Conservation (phyloP, 768 basidiomycete genomes). For the Dentipellis sp. region DNA sequence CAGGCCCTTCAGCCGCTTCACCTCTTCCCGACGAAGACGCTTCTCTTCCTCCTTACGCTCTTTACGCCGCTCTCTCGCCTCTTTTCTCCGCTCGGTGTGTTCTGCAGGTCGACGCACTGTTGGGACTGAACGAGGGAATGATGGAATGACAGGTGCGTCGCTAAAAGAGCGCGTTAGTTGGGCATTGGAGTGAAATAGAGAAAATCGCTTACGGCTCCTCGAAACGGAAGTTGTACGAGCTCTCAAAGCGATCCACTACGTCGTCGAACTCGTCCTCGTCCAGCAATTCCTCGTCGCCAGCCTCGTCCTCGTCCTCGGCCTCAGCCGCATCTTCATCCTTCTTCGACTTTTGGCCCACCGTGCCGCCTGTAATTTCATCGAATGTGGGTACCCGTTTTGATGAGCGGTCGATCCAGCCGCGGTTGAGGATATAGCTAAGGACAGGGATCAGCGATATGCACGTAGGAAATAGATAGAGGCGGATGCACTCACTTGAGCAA, state of each 20-base stretch:
- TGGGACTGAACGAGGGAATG: conserved; percentile 69
- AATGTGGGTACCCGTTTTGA: conserved; percentile 76
- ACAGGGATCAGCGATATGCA: not conserved
- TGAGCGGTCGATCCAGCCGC: conserved; percentile 91
- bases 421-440: conserved; percentile 86
- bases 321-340: conserved; percentile 16
- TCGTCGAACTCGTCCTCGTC: conserved; percentile 83
- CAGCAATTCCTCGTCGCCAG: conserved; percentile 23
- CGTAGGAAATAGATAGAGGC: not conserved
- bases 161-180: conserved; percentile 27
- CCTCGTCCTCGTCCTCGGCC: conserved; percentile 13
- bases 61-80: conserved; percentile 71
- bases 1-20: conserved; percentile 72
- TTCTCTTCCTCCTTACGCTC: conserved; percentile 75
- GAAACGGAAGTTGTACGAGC: conserved; percentile 96
- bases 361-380: conserved; percentile 52
- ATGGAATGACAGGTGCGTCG: conserved; percentile 51
- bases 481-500: conserved; percentile 65
- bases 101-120: conserved; percentile 62
- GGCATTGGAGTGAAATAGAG: not conserved
- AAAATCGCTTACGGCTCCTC: conserved; percentile 75
- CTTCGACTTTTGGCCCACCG: conserved; percentile 21
- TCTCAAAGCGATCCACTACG: conserved; percentile 85
- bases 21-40: conserved; percentile 66
- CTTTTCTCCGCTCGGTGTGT: conserved; percentile 51